phyloP scores from a whole-genome alignment of 2,329 filamentous ascomycete species.

The Akanthomyces lecanii region DNA sequence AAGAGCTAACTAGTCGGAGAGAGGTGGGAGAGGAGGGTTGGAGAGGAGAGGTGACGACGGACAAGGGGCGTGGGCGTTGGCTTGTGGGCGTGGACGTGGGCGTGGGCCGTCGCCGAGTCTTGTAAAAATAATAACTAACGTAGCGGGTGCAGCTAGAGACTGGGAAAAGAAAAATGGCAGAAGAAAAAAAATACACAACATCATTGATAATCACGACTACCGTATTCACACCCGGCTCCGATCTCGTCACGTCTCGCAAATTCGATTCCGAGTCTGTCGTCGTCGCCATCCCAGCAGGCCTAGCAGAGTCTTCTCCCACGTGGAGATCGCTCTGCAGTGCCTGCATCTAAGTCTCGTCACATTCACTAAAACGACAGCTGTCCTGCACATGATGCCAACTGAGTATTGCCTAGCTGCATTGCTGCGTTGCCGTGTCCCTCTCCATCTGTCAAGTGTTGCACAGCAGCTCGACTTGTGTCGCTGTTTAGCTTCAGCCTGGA shows the following conservation, averaged over 20 bases:
- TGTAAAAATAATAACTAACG: neutral
- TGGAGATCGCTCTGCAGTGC: neutral
- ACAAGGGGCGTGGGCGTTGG: slow-evolving; percentile 1
- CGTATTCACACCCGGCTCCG: neutral
- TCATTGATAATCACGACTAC: neutral
- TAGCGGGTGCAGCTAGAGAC: neutral
- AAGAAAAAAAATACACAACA: no score
- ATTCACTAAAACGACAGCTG: neutral
- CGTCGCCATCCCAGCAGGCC: neutral
- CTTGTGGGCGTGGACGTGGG: no score
- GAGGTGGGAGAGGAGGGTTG: neutral
- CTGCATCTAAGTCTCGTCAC: slow-evolving; percentile 5
- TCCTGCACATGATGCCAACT: neutral
- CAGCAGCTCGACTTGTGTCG: slow-evolving; percentile 1
- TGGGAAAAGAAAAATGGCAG: neutral
- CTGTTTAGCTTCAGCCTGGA: slow-evolving; percentile 6
- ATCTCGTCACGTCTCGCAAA: neutral
- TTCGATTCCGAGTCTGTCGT: neutral
- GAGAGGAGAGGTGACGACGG: neutral
- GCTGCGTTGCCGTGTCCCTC: neutral
- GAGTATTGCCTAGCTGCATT: neutral
- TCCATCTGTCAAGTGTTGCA: neutral
- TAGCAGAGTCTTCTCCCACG: neutral
- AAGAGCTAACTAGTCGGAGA: neutral
- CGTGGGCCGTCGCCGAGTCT: neutral